Evolutionary conservation across 441 rosid genomes (phyloP).

Genomic region (Erysimum cheiri): DNA sequence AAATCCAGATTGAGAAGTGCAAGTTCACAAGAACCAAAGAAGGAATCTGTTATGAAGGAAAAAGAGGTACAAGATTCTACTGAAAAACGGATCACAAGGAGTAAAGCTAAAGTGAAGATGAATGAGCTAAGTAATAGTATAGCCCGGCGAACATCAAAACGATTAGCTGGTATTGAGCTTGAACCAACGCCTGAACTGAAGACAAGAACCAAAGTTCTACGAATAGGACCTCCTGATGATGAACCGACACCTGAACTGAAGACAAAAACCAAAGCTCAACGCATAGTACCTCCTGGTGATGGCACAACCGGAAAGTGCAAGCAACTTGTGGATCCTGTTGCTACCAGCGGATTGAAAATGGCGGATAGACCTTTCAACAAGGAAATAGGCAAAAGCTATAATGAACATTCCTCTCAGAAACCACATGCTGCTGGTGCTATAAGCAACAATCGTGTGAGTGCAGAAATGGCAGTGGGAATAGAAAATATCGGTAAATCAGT

Average conservation of each 20-base stretch:
- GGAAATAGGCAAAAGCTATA: conserved; percentile 27
- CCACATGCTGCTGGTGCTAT: conserved; percentile 21
- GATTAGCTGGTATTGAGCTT: conserved; percentile 85
- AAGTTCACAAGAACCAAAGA: conserved; percentile 40
- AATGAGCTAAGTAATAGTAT: conserved; percentile 35
- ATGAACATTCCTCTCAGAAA: conserved; percentile 29
- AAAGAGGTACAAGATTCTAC: conserved; percentile 46
- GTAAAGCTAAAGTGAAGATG: conserved; percentile 45
- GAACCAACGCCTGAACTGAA: conserved; percentile 68
- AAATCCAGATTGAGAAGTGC: conserved; percentile 42
- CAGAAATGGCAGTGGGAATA: conserved; percentile 22
- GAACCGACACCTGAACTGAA: conserved; percentile 64
- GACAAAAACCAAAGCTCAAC: conserved; percentile 49
- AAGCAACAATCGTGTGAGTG: conserved; percentile 7
- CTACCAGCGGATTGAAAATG: conserved; percentile 12
- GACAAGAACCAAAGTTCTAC: conserved; percentile 51
- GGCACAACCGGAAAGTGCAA: conserved; percentile 16
- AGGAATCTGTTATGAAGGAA: conserved; percentile 42
- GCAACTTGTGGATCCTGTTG: conserved; percentile 24
- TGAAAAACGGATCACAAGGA: conserved; percentile 34
- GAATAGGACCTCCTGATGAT: conserved; percentile 37
- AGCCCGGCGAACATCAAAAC: conserved; percentile 79
- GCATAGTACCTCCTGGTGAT: conserved; percentile 39
- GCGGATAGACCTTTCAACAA: conserved; percentile 14
- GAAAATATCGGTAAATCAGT: conserved; percentile 20